These are phyloP conservation scores for Sphagnum contortum DNA, from an alignment of 225 moss, liverwort and hornwort genomes.

Conservation along the genomic window DNA sequence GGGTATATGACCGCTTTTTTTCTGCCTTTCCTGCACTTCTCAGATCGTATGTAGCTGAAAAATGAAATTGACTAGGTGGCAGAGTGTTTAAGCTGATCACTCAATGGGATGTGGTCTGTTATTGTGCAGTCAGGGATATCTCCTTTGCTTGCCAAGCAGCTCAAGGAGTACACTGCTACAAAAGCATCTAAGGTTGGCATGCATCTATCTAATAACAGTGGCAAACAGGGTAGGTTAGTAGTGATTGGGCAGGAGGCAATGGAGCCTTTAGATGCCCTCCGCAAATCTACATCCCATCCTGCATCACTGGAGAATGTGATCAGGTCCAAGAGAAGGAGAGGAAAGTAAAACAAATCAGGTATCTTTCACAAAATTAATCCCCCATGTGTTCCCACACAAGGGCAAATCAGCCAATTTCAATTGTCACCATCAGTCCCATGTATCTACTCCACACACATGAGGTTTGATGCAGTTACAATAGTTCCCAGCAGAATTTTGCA, in stretches of 20 bases:
- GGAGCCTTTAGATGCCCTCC: slow-evolving; percentile 75
- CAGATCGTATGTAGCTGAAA: neutral
- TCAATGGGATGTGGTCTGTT: neutral
- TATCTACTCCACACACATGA: too few species aligned
- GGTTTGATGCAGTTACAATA: too few species aligned
- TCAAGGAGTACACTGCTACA: slow-evolving; percentile 56
- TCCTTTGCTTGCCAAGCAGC: slow-evolving; percentile 66
- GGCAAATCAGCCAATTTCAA: too few species aligned
- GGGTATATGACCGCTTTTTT: slow-evolving; percentile 27
- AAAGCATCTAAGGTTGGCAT: slow-evolving; percentile 23
- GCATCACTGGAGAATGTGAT: too few species aligned
- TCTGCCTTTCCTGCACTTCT: neutral
- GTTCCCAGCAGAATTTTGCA: too few species aligned
- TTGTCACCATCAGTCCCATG: too few species aligned
- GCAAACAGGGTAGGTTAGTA: slow-evolving; percentile 41
- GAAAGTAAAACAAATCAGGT: too few species aligned
- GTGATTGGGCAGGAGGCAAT: slow-evolving; percentile 83
- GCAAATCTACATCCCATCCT: slow-evolving; percentile 26
- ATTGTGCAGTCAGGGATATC: slow-evolving; percentile 68
- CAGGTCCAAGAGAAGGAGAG: too few species aligned
- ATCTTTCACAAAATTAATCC: too few species aligned
- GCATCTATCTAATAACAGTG: too few species aligned
- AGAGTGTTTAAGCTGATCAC: too few species aligned
- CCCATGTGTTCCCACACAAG: too few species aligned
- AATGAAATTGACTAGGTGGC: neutral